phyloP scores from a whole-genome alignment of 768 basidiomycete species.

The Boletus rubropictus region DNA sequence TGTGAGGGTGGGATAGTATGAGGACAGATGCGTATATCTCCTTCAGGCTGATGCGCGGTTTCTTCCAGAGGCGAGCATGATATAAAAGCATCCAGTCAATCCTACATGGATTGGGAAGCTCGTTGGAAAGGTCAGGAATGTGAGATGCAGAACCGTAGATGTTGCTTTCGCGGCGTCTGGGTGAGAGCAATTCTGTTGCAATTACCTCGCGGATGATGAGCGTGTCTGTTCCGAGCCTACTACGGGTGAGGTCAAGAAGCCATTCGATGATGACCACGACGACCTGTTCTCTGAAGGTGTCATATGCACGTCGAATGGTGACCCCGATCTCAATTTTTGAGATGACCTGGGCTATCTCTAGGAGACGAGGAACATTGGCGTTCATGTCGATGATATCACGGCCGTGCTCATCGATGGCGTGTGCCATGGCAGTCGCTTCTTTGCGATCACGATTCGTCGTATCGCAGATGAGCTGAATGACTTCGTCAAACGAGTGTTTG shows the following conservation, averaged over 20 bases:
- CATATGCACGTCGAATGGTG: conserved; percentile 79
- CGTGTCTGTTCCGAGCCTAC: conserved; percentile 61
- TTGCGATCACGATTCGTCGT: conserved; percentile 44
- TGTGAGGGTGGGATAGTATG: conserved; percentile 66
- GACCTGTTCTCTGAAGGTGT: conserved; percentile 85
- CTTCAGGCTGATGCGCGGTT: conserved; percentile 71
- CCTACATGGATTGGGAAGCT: conserved; percentile 49
- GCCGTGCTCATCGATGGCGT: conserved; percentile 70
- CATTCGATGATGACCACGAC: conserved; percentile 80
- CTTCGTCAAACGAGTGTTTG: conserved; percentile 89
- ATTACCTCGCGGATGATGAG: conserved; percentile 68
- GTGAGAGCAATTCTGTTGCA: conserved; percentile 60
- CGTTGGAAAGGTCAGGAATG: conserved; percentile 34
- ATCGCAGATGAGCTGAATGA: conserved; percentile 67
- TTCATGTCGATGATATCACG: conserved; percentile 81
- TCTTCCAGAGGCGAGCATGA: conserved; percentile 83
- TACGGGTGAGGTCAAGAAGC: conserved; percentile 74
- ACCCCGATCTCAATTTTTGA: conserved; percentile 88
- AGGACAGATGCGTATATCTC: conserved; percentile 76
- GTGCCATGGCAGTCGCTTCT: conserved; percentile 52
- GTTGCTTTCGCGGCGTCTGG: conserved; percentile 49
- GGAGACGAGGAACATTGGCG: conserved; percentile 42
- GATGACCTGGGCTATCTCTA: conserved; percentile 75
- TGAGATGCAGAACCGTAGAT: conserved; percentile 37
- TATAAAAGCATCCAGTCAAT: conserved; percentile 75